These are phyloP conservation scores for Bipolaris bicolor DNA, from an alignment of 2,329 filamentous ascomycete species.

Conservation along the genomic window DNA sequence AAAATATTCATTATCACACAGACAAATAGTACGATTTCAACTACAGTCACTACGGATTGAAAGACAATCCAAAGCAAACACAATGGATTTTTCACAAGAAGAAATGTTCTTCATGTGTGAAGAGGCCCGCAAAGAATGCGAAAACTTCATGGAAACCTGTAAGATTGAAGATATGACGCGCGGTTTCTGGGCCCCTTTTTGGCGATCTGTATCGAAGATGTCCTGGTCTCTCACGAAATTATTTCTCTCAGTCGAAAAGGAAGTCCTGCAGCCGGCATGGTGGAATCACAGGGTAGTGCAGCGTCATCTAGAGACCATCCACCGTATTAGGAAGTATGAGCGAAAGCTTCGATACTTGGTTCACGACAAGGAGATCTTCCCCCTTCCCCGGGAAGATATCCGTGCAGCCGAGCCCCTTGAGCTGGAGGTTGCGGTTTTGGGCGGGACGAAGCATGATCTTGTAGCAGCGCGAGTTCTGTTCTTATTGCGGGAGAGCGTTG, in stretches of 20 bases:
- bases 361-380: neutral
- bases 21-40: too few relatives aligned
- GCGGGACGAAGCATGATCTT: neutral
- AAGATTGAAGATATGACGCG: too few relatives aligned
- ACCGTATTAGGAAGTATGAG: neutral
- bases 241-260: neutral
- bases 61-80: too few relatives aligned
- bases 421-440: neutral
- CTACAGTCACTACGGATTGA: too few relatives aligned
- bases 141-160: too few relatives aligned
- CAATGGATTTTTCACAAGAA: too few relatives aligned
- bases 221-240: too few relatives aligned
- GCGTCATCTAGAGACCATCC: neutral
- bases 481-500: neutral
- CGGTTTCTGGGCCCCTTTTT: neutral
- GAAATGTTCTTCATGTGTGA: too few relatives aligned
- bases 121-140: too few relatives aligned
- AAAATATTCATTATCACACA: too few relatives aligned
- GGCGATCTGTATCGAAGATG: neutral
- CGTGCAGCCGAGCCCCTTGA: neutral
- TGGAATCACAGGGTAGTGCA: neutral
- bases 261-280: too few relatives aligned
- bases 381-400: neutral
- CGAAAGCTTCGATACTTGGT: neutral
- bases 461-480: neutral